These are phyloP conservation scores for Eucalyptus marginata DNA, from an alignment of 345 rosid species.

Conservation along the genomic window DNA sequence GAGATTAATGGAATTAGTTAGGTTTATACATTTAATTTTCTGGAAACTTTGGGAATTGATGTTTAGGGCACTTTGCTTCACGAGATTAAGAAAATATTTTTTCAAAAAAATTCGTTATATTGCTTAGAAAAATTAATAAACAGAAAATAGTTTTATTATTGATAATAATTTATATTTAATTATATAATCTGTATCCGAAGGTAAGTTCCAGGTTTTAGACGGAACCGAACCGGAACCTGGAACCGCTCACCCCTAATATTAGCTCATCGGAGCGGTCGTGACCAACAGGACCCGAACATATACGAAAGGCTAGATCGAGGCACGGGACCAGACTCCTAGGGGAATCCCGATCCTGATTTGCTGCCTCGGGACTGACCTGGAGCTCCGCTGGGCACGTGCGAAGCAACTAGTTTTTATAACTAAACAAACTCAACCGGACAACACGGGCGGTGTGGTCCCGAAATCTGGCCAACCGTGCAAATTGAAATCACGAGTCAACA, in stretches of 20 bases:
- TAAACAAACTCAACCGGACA: background rate
- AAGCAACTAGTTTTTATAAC: background rate
- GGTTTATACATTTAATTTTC: background rate
- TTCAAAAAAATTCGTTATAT: background rate
- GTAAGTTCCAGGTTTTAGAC: too few species aligned
- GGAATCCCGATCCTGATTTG: background rate
- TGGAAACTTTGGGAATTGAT: background rate
- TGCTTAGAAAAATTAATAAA: background rate
- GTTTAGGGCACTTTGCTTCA: background rate
- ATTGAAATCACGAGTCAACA: background rate
- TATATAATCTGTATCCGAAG: background rate
- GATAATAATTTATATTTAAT: background rate
- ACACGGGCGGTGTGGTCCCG: background rate
- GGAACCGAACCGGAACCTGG: too few species aligned
- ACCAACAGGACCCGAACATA: accelerated
- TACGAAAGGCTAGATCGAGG: background rate
- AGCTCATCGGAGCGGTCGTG: too few species aligned
- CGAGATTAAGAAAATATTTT: background rate
- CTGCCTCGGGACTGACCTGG: background rate
- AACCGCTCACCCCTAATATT: too few species aligned
- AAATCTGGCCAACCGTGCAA: background rate
- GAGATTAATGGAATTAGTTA: background rate
- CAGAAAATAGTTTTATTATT: accelerated
- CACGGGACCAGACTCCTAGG: background rate
- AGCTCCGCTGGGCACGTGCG: background rate